phyloP scores from a whole-genome alignment of 2,329 filamentous ascomycete genomes.

The Albifimbria verrucaria region DNA sequence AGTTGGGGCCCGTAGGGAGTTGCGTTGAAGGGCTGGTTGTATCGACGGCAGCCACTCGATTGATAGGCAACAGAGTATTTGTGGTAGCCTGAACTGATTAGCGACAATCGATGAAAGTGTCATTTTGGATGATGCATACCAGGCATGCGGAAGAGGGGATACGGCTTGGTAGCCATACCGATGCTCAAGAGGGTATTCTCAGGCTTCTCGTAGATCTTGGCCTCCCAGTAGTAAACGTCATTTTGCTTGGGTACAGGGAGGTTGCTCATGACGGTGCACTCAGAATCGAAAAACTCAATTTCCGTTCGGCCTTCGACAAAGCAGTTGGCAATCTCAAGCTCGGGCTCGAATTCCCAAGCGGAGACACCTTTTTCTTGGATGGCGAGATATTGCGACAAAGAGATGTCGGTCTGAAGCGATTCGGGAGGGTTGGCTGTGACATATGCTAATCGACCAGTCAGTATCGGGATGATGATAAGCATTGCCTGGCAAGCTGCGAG shows the following conservation, averaged over 20 bases:
- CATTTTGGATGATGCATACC: constrained; percentile 70
- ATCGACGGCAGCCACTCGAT: constrained; percentile 80
- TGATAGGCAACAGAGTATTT: constrained; percentile 90
- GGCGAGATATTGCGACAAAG: constrained; percentile 91
- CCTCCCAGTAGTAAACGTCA: constrained; percentile 99
- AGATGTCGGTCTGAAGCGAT: constrained; percentile 94
- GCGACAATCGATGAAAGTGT: no score
- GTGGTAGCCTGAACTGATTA: constrained; percentile 64
- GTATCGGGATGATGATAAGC: background rate
- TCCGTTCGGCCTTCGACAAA: constrained; percentile 96
- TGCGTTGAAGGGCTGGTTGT: constrained; percentile 85
- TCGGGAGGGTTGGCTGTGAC: constrained; percentile 92
- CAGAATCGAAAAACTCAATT: constrained; percentile 98
- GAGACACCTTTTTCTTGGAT: constrained; percentile 99
- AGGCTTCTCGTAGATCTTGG: constrained; percentile 97
- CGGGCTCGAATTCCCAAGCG: constrained; percentile 99
- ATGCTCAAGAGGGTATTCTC: constrained; percentile 84
- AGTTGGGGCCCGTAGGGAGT: constrained; percentile 79
- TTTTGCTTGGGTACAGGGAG: constrained; percentile 97
- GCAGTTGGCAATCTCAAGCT: constrained; percentile 96
- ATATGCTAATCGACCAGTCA: constrained; percentile 61
- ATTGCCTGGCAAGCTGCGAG: background rate
- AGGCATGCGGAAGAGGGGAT: constrained; percentile 89
- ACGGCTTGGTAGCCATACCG: constrained; percentile 94
- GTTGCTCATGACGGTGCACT: constrained; percentile 96